Base-by-base conservation (phyloP, 441 rosid species). In the Adansonia madagascariensis region DNA sequence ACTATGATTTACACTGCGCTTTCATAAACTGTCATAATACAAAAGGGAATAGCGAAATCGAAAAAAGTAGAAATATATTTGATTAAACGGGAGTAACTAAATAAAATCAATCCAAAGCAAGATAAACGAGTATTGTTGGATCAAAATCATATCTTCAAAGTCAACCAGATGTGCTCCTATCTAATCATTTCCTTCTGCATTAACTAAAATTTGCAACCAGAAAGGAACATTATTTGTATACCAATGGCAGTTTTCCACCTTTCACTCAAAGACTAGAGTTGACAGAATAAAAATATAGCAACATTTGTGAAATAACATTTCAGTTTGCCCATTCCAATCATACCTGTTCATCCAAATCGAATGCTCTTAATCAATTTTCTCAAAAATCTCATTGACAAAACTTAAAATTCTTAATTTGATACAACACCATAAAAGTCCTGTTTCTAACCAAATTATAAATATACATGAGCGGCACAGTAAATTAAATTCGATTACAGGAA, bases 361-460 rank as follows among this genome's bases (percentile, higher is more conserved):
- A 63, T 35, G 68, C 10, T 39, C 17, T 20, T 68, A 47, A 7
- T 17, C 17, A 46, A 47, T 24, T 8, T 20, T 22, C 31, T 63
- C 17, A 9, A 57, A 22, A 4, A 59, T 20, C 63, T 59, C 35
- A 20, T 46, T 66, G 53, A 10, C 72, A 47, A 46, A 18, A 47
- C 73, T 24, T 69, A 24, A 44, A 2, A 15, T 47, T 50, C 43
- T 69, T 69, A 15, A 70, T 15, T 27, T 70, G 15, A 70, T 14
- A 70, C 44, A 70, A 15, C 57, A 22, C 41, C 73, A 70, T 69
- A 14, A 10, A 24, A 47, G 11, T 67, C 55, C 2, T 12, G 73
- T 50, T 53, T 27, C 74, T 50, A 66, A 50, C 46, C 60, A 50
- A 24, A 14, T 49, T 70, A 43, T 50, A n/a, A 50, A 70, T 24